Conservation (phyloP, 2,329 filamentous ascomycete genomes). For the Cercospora citrullina region DNA sequence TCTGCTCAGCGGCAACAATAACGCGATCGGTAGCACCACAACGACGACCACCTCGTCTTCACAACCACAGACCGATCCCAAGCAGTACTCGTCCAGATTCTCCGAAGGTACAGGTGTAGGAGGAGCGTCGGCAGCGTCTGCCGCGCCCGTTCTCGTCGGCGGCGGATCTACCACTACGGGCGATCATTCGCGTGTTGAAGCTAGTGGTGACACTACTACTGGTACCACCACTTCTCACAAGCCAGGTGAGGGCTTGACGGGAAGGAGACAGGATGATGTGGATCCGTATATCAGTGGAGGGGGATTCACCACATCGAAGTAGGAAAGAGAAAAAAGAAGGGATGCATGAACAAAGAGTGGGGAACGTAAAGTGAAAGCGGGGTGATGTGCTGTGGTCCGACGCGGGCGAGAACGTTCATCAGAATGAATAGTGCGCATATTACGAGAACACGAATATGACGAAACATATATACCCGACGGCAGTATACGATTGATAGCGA, state of each 20-base stretch:
- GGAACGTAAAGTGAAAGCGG: no score
- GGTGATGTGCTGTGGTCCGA: no score
- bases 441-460: no score
- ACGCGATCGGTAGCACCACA: background rate
- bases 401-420: no score
- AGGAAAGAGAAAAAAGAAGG: background rate
- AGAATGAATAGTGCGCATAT: no score
- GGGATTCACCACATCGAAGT: background rate
- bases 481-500: no score
- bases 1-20: constrained; percentile 1
- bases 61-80: background rate
- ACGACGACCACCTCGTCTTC: background rate
- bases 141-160: background rate
- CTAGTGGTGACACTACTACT: background rate
- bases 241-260: background rate
- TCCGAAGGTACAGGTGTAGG: constrained; percentile 21
- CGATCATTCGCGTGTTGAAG: background rate
- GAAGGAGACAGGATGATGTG: constrained; percentile 10
- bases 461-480: no score
- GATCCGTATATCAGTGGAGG: constrained; percentile 2
- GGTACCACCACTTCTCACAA: background rate
- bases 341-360: no score
- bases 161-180: background rate
- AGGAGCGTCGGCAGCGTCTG: constrained; percentile 41
- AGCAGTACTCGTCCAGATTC: background rate